These are phyloP conservation scores for Alternaria longipes DNA, from an alignment of 2,329 filamentous ascomycete genomes.

Conservation along the genomic window DNA sequence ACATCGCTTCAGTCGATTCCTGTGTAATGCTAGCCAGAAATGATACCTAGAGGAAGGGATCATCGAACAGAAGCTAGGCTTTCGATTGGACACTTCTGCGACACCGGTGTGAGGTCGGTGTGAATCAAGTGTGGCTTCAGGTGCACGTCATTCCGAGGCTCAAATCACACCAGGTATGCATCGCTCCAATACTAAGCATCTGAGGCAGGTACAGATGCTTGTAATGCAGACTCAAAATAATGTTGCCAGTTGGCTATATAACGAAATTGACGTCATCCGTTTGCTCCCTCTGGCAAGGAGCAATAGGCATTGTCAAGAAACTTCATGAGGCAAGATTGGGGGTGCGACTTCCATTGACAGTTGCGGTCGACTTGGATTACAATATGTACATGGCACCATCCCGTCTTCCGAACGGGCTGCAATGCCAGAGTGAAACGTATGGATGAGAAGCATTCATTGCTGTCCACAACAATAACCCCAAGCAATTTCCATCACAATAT, in stretches of 20 bases:
- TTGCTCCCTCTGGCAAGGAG: no score
- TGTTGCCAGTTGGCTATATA: no score
- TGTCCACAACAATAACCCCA: slow-evolving; percentile 1
- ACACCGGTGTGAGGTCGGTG: not conserved
- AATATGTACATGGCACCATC: slow-evolving; percentile 35
- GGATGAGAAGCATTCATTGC: not conserved
- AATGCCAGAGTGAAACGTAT: slow-evolving; percentile 11
- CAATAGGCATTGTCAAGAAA: no score
- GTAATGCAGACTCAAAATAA: not conserved
- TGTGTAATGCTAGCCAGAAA: not conserved
- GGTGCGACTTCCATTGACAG: slow-evolving; percentile 21
- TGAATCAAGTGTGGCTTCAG: not conserved
- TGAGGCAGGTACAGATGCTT: not conserved
- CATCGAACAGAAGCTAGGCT: not conserved
- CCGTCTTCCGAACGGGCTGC: slow-evolving; percentile 20
- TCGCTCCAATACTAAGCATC: not conserved
- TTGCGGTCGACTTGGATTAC: slow-evolving; percentile 25
- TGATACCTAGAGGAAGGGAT: not conserved
- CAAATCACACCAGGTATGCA: not conserved
- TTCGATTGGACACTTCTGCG: not conserved
- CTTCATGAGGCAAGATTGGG: not conserved
- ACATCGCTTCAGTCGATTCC: slow-evolving; percentile 15
- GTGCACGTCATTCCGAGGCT: slow-evolving; percentile 33
- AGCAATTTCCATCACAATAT: slow-evolving; percentile 17
- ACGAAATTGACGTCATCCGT: no score